These are phyloP conservation scores for Asparagopsis taxiformis DNA, from an alignment of 31 red algal genomes.

Conservation along the genomic window DNA sequence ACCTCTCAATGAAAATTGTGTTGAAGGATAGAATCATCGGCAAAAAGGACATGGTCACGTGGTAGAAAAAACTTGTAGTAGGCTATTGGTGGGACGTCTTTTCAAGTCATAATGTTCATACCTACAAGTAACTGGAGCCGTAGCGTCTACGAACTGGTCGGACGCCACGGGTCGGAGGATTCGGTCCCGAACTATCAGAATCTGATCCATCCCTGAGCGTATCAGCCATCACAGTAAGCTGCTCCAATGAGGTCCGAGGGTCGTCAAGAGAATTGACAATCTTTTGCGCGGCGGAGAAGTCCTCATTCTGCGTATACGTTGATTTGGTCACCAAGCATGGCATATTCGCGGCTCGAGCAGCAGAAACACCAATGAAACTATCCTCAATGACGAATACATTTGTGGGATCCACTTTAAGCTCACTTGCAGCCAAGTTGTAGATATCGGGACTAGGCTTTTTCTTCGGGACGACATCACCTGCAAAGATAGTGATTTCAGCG, in stretches of 20 bases:
- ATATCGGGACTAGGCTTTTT: constrained; percentile 96
- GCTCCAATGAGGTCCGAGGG: constrained; percentile 18
- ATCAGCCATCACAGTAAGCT: constrained; percentile 22
- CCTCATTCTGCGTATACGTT: constrained; percentile 70
- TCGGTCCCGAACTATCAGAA: background rate
- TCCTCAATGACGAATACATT: constrained; percentile 90
- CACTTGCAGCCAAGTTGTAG: constrained; percentile 70
- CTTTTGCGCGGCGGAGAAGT: constrained; percentile 67
- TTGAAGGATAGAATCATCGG: too few species aligned
- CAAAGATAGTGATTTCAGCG: constrained; percentile 59
- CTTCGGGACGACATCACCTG: constrained; percentile 80
- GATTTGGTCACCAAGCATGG: constrained; percentile 75
- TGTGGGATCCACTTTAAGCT: constrained; percentile 49
- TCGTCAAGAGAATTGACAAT: constrained; percentile 58
- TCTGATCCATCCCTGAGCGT: background rate
- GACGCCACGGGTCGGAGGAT: background rate
- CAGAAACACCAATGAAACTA: constrained; percentile 74
- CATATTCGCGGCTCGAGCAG: constrained; percentile 82
- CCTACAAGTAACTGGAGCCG: constrained; percentile 36
- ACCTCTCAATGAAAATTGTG: too few species aligned
- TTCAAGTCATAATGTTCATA: background rate
- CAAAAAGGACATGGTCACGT: too few species aligned
- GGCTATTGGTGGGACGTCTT: too few species aligned
- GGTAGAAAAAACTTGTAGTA: too few species aligned
- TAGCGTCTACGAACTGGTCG: constrained; percentile 11